A percentile compares a stretch with the other conserved stretches of the same genome.
Conservation (phyloP, 176 grass and related monocot genomes). For the Carex pumila region DNA sequence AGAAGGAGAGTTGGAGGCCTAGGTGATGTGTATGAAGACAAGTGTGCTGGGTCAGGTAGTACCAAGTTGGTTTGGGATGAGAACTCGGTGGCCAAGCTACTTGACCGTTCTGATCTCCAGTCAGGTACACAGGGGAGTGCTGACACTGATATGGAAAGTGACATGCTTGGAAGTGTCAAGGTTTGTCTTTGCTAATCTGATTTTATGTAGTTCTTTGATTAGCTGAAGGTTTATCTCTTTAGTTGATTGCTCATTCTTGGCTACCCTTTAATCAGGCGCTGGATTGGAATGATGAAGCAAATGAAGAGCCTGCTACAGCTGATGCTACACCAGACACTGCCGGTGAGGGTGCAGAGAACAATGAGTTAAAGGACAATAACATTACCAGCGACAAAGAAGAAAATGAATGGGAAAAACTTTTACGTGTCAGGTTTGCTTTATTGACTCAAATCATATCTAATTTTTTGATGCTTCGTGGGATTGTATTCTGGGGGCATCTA, state of each 20-base stretch:
- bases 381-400: conserved; percentile 48
- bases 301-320: conserved; percentile 50
- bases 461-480: not conserved
- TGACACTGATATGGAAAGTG: conserved; percentile 75
- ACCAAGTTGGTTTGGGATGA: conserved; percentile 88
- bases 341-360: conserved; percentile 44
- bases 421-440: conserved; percentile 73
- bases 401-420: conserved; percentile 97
- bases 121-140: conserved; percentile 55
- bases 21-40: conserved; percentile 97
- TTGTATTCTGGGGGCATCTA: not conserved
- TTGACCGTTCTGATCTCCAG: conserved; percentile 90
- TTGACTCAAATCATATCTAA: not conserved
- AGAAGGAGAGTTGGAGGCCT: conserved; percentile 76
- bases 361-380: conserved; percentile 61
- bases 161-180: conserved; percentile 98
- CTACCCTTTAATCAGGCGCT: conserved; percentile 56
- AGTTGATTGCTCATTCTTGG: conserved; percentile 14
- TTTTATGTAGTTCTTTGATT: not conserved
- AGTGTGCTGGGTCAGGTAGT: conserved; percentile 60
- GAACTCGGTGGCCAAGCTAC: conserved; percentile 82
- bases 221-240: conserved; percentile 2
- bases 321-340: conserved; percentile 40
- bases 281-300: conserved; percentile 94
- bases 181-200: conserved; percentile 35